phyloP scores from a whole-genome alignment of 1,284 basidiomycete species.

The Ceratobasidium sp. region DNA sequence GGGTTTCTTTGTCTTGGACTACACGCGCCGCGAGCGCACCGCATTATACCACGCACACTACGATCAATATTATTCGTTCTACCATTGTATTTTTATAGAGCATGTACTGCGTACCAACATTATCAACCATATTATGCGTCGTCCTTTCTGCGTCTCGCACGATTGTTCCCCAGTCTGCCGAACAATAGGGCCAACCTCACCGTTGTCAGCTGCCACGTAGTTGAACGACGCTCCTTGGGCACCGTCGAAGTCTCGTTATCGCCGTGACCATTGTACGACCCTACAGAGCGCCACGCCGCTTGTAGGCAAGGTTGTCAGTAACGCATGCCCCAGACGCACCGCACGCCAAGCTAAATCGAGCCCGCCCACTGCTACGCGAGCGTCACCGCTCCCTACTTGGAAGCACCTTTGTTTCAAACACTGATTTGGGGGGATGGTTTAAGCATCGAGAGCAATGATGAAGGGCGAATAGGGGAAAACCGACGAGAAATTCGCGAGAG shows the following conservation, averaged over 20 bases:
- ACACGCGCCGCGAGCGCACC: slow-evolving; percentile 6
- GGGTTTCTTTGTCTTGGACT: slow-evolving; percentile 34
- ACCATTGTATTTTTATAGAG: slow-evolving; percentile 43
- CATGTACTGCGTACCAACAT: slow-evolving; percentile 41
- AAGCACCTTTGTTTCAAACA: slow-evolving; percentile 36
- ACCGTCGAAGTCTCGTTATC: slow-evolving; percentile 12
- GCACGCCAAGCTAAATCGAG: slow-evolving; percentile 43
- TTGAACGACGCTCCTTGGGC: background rate
- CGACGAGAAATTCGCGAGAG: slow-evolving; percentile 19
- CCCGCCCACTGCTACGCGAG: slow-evolving; percentile 32
- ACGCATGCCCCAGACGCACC: slow-evolving; percentile 22
- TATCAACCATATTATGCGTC: slow-evolving; percentile 24
- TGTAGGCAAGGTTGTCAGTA: slow-evolving; percentile 32
- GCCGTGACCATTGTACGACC: slow-evolving; percentile 35
- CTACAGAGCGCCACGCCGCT: slow-evolving; percentile 31
- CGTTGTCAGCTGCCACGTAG: slow-evolving; percentile 29
- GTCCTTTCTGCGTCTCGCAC: background rate
- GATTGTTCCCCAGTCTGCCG: background rate
- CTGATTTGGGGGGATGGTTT: slow-evolving; percentile 16
- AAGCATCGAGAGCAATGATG: slow-evolving; percentile 3
- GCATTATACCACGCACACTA: slow-evolving; percentile 20
- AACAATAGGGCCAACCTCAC: slow-evolving; percentile 24
- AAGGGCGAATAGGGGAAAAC: slow-evolving; percentile 30
- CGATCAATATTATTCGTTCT: slow-evolving; percentile 43
- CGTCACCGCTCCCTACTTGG: slow-evolving; percentile 31